Evolutionary conservation across 441 rosid species (phyloP).

Genomic region (Aquilaria agallochum): DNA sequence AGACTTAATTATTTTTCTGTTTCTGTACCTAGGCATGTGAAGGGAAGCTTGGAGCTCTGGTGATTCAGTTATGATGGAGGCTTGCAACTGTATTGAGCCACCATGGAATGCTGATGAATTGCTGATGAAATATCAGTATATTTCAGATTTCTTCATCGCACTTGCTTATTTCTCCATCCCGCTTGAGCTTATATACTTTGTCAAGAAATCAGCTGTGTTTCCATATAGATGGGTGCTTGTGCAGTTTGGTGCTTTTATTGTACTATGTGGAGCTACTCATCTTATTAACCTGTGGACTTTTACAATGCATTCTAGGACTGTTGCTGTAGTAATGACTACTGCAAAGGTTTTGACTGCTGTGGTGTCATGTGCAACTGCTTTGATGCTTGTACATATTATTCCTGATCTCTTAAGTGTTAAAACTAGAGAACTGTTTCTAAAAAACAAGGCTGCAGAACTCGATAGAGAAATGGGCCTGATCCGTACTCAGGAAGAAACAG

Average conservation of each 20-base stretch:
- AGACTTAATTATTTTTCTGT: neutral
- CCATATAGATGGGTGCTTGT: conserved; percentile 99
- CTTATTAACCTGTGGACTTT: conserved; percentile 95
- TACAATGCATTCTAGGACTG: conserved; percentile 61
- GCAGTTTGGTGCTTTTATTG: conserved; percentile 98
- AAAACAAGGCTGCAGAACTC: conserved; percentile 93
- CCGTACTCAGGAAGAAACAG: conserved; percentile 96
- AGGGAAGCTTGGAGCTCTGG: conserved; percentile 19
- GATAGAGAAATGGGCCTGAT: conserved; percentile 97
- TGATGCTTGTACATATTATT: conserved; percentile 97
- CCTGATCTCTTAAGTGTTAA: conserved; percentile 93
- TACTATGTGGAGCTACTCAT: conserved; percentile 96
- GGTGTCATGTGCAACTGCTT: conserved; percentile 95
- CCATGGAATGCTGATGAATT: conserved; percentile 89
- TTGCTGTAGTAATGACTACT: conserved; percentile 79
- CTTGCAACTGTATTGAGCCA: conserved; percentile 90
- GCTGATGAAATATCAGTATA: conserved; percentile 92
- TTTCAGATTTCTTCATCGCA: conserved; percentile 96
- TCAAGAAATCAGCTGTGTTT: conserved; percentile 91
- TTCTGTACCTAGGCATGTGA: conserved; percentile 32
- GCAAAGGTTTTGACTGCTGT: conserved; percentile 80
- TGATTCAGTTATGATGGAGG: conserved; percentile 45
- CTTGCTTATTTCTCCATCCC: conserved; percentile 97
- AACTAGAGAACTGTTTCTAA: conserved; percentile 84
- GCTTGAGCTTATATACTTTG: conserved; percentile 89